Evolutionary conservation across 176 grass and related monocot genomes (phyloP).

Genomic region (Aegilops speltoides): DNA sequence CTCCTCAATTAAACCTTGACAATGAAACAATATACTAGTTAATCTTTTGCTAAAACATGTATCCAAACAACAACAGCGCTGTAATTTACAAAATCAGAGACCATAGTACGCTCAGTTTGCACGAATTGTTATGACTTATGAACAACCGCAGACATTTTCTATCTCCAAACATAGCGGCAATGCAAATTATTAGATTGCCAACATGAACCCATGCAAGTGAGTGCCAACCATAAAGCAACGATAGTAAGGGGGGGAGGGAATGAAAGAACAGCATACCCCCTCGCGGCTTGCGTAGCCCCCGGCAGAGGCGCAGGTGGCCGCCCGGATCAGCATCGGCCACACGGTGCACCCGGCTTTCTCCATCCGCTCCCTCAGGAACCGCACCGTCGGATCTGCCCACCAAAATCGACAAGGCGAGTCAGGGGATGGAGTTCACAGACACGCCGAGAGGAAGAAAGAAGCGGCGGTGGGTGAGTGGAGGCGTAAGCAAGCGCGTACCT

Average conservation of each 20-base stretch:
- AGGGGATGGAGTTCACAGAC: neutral
- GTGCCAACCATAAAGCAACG: neutral
- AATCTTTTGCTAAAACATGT: neutral
- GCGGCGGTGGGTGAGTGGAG: neutral
- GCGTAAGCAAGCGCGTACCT: conserved; percentile 16
- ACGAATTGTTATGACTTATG: neutral
- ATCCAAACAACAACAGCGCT: neutral
- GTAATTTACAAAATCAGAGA: neutral
- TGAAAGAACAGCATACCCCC: conserved; percentile 49
- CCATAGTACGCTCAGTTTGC: neutral
- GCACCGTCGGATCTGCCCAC: conserved; percentile 74
- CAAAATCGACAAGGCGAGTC: neutral
- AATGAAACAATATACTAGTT: neutral
- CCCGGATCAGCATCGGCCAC: conserved; percentile 53
- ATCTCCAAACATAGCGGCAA: neutral
- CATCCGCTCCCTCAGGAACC: conserved; percentile 72
- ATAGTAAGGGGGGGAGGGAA: neutral
- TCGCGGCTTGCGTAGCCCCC: conserved; percentile 42
- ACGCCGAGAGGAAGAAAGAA: neutral
- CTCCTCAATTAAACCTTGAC: neutral
- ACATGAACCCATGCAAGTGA: neutral
- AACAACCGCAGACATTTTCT: neutral
- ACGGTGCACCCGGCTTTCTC: conserved; percentile 64
- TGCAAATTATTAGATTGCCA: neutral
- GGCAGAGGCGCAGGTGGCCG: conserved; percentile 10